A percentile compares a stretch with the other conserved stretches of the same genome.
Conservation (phyloP, 2,329 filamentous ascomycete genomes). For the Cordyceps javanica region DNA sequence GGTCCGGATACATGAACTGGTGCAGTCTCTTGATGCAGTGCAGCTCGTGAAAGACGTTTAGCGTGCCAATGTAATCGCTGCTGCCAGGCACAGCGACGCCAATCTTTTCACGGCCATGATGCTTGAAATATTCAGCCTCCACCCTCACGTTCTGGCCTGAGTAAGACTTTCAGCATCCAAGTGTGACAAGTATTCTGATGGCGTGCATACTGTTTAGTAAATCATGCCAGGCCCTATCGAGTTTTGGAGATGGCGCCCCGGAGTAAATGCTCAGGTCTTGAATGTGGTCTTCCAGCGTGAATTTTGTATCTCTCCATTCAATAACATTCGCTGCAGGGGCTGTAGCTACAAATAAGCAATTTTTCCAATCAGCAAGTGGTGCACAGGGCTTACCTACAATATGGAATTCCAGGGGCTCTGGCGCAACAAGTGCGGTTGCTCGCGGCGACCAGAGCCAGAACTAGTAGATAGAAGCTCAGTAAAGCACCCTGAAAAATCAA, state of each 20-base stretch:
- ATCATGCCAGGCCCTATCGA: conserved; percentile 10
- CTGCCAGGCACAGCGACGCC: conserved; percentile 1
- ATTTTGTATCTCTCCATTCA: conserved; percentile 3
- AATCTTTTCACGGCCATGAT: conserved; percentile 7
- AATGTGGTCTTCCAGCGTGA: conserved; percentile 9
- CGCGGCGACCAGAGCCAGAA: not conserved
- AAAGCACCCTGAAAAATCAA: not conserved
- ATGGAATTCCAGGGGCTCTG: not conserved
- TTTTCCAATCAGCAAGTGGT: not conserved
- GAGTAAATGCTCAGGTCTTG: conserved; percentile 9
- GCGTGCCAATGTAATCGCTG: conserved; percentile 7
- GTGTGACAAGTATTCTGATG: not conserved
- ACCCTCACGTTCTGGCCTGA: conserved; percentile 5
- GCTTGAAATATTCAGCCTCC: conserved; percentile 5
- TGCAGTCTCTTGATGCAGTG: conserved; percentile 11
- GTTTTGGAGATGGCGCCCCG: not conserved
- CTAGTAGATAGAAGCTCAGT: not conserved
- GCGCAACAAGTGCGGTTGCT: not conserved
- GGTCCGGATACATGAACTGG: conserved; percentile 10
- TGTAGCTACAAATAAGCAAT: not conserved
- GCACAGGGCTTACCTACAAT: not conserved
- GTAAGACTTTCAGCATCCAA: not conserved
- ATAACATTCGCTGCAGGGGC: not conserved
- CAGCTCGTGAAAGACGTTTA: conserved; percentile 10
- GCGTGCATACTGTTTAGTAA: not conserved